phyloP scores from a whole-genome alignment of 192 early-diverging fungal genomes.

The Coemansia sp. region DNA sequence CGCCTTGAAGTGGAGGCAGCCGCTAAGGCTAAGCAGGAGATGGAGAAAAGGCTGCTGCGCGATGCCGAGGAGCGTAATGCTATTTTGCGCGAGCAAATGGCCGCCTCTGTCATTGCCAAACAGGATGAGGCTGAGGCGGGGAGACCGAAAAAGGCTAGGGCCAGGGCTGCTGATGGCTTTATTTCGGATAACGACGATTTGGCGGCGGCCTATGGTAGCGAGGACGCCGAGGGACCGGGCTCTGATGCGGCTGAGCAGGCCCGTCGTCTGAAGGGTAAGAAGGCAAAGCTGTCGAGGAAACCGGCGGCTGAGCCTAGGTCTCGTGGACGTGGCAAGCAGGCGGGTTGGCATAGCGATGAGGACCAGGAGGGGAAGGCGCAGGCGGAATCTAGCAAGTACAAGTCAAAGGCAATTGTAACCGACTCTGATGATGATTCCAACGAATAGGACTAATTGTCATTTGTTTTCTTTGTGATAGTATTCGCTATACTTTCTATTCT shows the following conservation, averaged over 20 bases:
- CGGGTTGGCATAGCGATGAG: constrained; percentile 79
- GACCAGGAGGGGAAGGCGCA: constrained; percentile 67
- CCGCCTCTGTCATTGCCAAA: constrained; percentile 15
- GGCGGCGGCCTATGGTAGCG: constrained; percentile 3
- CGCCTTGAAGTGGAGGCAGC: constrained; percentile 33
- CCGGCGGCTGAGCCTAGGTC: neutral
- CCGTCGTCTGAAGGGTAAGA: neutral
- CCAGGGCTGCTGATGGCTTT: neutral
- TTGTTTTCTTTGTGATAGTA: neutral
- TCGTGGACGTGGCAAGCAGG: constrained; percentile 33
- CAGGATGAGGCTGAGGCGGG: neutral
- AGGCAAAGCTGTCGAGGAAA: neutral
- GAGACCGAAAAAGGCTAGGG: neutral
- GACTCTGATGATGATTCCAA: constrained; percentile 16
- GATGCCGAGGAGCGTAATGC: constrained; percentile 53
- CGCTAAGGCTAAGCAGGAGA: constrained; percentile 7
- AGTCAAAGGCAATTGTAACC: constrained; percentile 34
- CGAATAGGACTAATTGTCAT: neutral
- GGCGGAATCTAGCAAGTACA: constrained; percentile 38
- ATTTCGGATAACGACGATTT: constrained; percentile 15
- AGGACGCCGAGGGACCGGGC: neutral
- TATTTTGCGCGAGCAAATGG: constrained; percentile 52
- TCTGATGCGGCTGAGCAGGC: neutral
- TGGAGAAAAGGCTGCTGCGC: constrained; percentile 23
- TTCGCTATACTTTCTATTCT: neutral